phyloP scores from a whole-genome alignment of 2,329 filamentous ascomycete species.

The Exophiala sideris region DNA sequence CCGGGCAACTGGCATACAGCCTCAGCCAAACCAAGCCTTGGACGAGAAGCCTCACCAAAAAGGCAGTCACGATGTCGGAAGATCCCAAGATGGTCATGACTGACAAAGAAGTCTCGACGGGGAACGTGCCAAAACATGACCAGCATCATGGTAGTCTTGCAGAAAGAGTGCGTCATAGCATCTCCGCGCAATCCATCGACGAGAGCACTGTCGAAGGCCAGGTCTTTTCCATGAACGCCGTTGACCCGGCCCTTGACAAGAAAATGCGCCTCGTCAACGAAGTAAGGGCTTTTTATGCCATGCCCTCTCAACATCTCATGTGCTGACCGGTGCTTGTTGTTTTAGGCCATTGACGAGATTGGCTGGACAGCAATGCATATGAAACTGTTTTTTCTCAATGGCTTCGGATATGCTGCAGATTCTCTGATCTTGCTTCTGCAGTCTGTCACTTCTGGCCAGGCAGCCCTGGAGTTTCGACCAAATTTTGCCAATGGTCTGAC shows the following conservation, averaged over 20 bases:
- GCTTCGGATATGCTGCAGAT: constrained; percentile 52
- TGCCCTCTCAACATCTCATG: neutral
- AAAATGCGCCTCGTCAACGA: constrained; percentile 41
- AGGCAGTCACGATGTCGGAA: constrained; percentile 5
- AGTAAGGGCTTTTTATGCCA: constrained; percentile 11
- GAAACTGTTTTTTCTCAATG: constrained; percentile 61
- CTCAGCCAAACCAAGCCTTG: neutral
- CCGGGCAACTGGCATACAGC: too few species aligned
- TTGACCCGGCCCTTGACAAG: constrained; percentile 39
- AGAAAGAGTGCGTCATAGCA: constrained; percentile 19
- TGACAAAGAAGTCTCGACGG: constrained; percentile 7
- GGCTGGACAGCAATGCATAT: constrained; percentile 59
- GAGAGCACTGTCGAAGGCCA: constrained; percentile 21
- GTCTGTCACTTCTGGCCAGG: constrained; percentile 24
- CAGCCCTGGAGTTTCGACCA: constrained; percentile 24
- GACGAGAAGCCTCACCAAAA: neutral
- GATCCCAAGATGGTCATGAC: constrained; percentile 6
- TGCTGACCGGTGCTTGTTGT: neutral
- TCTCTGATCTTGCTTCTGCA: constrained; percentile 34
- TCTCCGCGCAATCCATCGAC: constrained; percentile 14
- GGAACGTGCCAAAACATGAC: constrained; percentile 7
- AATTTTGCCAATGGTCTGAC: constrained; percentile 31
- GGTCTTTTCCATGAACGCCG: constrained; percentile 25
- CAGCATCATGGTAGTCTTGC: constrained; percentile 3
- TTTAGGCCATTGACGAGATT: constrained; percentile 51